A percentile compares a stretch with the other conserved stretches of the same genome.
phyloP scores from a whole-genome alignment of 805 yeast genomes.

The Zygotorulaspora florentina region DNA sequence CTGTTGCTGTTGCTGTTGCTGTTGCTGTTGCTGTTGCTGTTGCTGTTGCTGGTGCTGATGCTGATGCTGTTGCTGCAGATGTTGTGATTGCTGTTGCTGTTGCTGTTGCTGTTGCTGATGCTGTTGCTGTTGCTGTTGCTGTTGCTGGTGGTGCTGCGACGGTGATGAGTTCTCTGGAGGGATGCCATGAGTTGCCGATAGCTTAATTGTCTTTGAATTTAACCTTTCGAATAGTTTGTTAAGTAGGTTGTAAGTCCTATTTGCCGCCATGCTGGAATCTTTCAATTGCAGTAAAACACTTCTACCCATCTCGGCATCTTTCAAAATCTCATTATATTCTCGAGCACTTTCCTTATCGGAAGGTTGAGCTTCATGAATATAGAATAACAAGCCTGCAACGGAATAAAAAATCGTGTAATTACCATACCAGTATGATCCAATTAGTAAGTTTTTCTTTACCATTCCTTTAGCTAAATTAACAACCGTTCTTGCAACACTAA shows the following conservation, averaged over 20 bases:
- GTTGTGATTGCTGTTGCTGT: slow-evolving; percentile 12
- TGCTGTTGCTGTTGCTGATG: slow-evolving; percentile 11
- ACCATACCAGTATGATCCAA: slow-evolving; percentile 94
- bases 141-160: slow-evolving; percentile 12
- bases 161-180: slow-evolving; percentile 15
- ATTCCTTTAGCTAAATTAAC: slow-evolving; percentile 76
- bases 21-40: slow-evolving; percentile 7
- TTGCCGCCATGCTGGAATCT: slow-evolving; percentile 71
- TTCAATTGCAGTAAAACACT: slow-evolving; percentile 66
- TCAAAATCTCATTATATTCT: slow-evolving; percentile 55
- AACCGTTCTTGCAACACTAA: slow-evolving; percentile 76
- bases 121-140: slow-evolving; percentile 11
- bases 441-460: slow-evolving; percentile 64
- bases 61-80: slow-evolving; percentile 11
- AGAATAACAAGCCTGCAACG: slow-evolving; percentile 81
- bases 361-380: slow-evolving; percentile 55
- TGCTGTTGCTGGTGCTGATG: slow-evolving; percentile 7
- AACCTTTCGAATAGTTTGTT: slow-evolving; percentile 76
- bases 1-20: slow-evolving; percentile 12
- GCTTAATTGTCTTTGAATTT: slow-evolving; percentile 63
- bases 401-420: slow-evolving; percentile 89
- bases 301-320: slow-evolving; percentile 80
- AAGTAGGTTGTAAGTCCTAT: slow-evolving; percentile 72
- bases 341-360: slow-evolving; percentile 41
- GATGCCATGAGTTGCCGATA: slow-evolving; percentile 27